A percentile compares a stretch with the other conserved stretches of the same genome.
Conservation (phyloP, 306 rosid genomes). For the Vachellia collinsii region DNA sequence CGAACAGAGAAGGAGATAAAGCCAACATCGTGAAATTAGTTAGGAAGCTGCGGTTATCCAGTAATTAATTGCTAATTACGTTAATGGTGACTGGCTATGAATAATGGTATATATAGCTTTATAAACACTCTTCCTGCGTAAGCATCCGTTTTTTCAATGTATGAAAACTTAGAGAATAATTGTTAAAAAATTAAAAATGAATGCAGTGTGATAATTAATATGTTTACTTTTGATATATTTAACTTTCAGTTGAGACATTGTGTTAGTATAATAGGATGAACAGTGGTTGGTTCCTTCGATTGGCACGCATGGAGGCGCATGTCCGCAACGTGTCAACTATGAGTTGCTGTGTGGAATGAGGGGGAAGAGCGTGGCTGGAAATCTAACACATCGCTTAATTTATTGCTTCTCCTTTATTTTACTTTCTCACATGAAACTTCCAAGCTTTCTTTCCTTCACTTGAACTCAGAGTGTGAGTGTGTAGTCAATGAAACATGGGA, state of each 20-base stretch:
- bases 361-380: constrained; percentile 14
- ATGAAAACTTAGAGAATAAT: not conserved
- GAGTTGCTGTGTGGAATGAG: constrained; percentile 16
- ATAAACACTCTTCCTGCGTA: constrained; percentile 15
- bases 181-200: not conserved
- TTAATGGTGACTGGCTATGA: not conserved
- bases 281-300: not conserved
- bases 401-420: not conserved
- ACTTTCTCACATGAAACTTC: not conserved
- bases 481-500: not conserved
- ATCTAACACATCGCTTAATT: not conserved
- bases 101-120: not conserved
- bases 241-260: not conserved
- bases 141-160: constrained; percentile 16
- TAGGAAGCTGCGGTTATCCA: not conserved
- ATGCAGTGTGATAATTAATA: not conserved
- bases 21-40: constrained; percentile 39
- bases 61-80: not conserved
- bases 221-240: not conserved
- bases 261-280: constrained; percentile 4
- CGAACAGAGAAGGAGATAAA: constrained; percentile 41
- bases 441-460: not conserved
- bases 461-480: not conserved
- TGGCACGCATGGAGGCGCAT: constrained; percentile 29
- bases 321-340: constrained; percentile 35